phyloP scores from a whole-genome alignment of 352 stramenopile species.

The Globisporangium lucens region DNA sequence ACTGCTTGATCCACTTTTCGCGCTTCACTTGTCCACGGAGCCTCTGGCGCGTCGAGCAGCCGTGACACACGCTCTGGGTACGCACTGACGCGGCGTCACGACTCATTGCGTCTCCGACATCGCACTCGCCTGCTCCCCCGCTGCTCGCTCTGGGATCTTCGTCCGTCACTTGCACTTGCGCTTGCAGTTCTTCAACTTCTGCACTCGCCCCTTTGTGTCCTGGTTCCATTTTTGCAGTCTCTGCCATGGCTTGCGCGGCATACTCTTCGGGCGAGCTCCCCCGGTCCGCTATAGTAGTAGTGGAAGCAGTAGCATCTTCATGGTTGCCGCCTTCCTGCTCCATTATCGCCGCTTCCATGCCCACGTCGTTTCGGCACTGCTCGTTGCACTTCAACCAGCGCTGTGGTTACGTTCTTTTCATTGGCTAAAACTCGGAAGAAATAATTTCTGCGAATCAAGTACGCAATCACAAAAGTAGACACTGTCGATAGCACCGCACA shows the following conservation, averaged over 20 bases:
- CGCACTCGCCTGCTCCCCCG: neutral
- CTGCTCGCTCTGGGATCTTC: neutral
- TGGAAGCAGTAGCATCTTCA: neutral
- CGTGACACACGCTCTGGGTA: constrained; percentile 37
- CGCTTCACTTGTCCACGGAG: constrained; percentile 4
- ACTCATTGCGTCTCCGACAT: neutral
- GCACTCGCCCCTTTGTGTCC: neutral
- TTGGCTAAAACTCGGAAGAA: neutral
- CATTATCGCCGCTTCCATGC: neutral
- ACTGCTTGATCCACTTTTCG: constrained; percentile 46
- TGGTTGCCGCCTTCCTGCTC: neutral
- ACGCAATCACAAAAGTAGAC: neutral
- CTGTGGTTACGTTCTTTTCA: neutral
- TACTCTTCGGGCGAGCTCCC: neutral
- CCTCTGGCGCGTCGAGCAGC: constrained; percentile 23
- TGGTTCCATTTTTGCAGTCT: neutral
- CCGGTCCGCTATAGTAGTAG: neutral
- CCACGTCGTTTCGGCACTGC: neutral
- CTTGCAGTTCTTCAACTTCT: neutral
- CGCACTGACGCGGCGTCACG: constrained; percentile 12
- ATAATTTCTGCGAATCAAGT: neutral
- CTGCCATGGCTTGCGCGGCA: too few relatives aligned
- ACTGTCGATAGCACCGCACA: neutral
- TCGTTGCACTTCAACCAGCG: neutral
- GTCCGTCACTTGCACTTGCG: neutral